Evolutionary conservation across 1,139 yeast genomes (phyloP).

Genomic region (Geotrichum siamense): DNA sequence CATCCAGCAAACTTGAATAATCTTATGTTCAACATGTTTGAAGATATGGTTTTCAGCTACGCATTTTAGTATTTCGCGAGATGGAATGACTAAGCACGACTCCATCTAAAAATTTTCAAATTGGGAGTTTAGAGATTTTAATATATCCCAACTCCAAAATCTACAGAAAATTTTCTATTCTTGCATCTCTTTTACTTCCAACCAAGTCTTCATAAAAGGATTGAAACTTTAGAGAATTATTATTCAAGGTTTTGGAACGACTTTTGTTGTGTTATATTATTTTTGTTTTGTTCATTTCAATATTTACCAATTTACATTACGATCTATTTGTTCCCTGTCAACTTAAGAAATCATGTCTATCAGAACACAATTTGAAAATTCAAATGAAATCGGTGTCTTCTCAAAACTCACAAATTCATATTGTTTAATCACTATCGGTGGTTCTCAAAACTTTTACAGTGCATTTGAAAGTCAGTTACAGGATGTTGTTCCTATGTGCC

Average conservation of each 20-base stretch:
- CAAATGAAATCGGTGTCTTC: slow-evolving; percentile 97
- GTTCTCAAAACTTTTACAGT: slow-evolving; percentile 94
- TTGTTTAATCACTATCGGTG: slow-evolving; percentile 94
- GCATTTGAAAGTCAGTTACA: slow-evolving; percentile 97
- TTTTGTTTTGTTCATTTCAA: not conserved
- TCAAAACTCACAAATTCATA: slow-evolving; percentile 94
- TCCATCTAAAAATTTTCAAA: slow-evolving; percentile 4
- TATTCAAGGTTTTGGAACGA: not conserved
- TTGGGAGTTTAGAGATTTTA: slow-evolving; percentile 8
- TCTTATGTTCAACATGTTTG: too few species aligned
- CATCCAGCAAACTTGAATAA: too few species aligned
- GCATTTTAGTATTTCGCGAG: not conserved
- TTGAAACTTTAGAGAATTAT: not conserved
- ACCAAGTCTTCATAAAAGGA: not conserved
- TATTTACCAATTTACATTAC: not conserved
- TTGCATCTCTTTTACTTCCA: slow-evolving; percentile 1
- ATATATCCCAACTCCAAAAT: too few species aligned
- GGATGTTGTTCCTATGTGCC: slow-evolving; percentile 92
- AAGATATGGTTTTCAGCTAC: not conserved
- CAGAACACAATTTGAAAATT: slow-evolving; percentile 63
- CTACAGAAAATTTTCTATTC: slow-evolving; percentile 1
- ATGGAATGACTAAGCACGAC: slow-evolving; percentile 8
- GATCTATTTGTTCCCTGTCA: not conserved
- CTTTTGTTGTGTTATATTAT: not conserved
- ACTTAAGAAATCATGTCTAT: slow-evolving; percentile 13